Percentiles rank a stretch among this genome's conserved stretches.
Conservation (phyloP, 352 stramenopile species). For the Pythium diclinum region DNA sequence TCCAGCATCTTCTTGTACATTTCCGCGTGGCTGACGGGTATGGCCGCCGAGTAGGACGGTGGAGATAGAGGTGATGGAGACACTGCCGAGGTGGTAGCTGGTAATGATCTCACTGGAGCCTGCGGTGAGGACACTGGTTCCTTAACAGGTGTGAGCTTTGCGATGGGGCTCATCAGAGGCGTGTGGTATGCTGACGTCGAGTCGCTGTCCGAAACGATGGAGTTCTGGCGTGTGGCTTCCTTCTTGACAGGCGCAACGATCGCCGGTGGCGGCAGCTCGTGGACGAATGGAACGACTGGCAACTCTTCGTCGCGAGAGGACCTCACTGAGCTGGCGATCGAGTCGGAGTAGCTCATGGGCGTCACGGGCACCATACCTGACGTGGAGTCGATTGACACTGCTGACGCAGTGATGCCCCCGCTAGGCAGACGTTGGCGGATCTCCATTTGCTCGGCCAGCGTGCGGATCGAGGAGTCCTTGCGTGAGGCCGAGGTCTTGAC, state of each 20-base stretch:
- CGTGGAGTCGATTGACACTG: not conserved
- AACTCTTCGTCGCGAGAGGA: not conserved
- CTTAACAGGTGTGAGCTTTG: not conserved
- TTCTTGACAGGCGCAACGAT: not conserved
- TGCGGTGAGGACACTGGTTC: not conserved
- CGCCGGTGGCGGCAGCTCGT: not conserved
- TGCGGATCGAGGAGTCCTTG: not conserved
- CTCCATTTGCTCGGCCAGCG: conserved; percentile 3
- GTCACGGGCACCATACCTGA: not conserved
- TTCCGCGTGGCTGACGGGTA: conserved; percentile 12
- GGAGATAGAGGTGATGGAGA: not conserved
- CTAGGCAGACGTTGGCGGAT: conserved; percentile 4
- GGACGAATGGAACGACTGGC: not conserved
- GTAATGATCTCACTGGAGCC: not conserved
- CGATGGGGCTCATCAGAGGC: not conserved
- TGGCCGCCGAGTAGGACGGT: not conserved
- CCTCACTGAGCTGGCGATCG: not conserved
- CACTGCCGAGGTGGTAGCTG: not conserved
- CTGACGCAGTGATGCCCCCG: not conserved
- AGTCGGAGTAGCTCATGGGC: not conserved
- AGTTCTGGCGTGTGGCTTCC: not conserved
- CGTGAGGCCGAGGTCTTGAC: not conserved
- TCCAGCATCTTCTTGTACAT: conserved; percentile 41
- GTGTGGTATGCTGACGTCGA: not conserved
- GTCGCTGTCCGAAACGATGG: not conserved